Evolutionary conservation across 202 grass and related monocot species (phyloP).

Genomic region (Zizania palustris): DNA sequence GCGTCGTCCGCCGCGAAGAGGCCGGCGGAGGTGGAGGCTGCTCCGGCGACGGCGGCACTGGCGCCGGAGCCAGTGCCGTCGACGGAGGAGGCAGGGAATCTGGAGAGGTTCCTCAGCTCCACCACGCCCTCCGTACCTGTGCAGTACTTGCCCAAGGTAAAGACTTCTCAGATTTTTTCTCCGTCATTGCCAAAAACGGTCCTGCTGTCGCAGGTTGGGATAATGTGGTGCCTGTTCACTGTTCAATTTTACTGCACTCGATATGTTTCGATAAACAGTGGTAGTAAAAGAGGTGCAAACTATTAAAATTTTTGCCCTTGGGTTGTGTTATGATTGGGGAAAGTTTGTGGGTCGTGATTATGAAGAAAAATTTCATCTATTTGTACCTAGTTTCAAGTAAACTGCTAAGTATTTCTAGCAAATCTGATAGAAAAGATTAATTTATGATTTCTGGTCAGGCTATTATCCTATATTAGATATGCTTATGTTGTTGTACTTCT

Average conservation of each 20-base stretch:
- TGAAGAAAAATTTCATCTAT: background rate
- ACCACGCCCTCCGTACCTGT: conserved; percentile 63
- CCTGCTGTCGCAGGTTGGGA: background rate
- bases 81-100: conserved; percentile 46
- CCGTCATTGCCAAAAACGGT: background rate
- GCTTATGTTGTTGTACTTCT: background rate
- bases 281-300: background rate
- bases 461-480: background rate
- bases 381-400: conserved; percentile 12
- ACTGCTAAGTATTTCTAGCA: background rate
- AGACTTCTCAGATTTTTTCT: background rate
- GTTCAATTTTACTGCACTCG: background rate
- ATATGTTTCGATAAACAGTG: background rate
- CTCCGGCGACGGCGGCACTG: background rate
- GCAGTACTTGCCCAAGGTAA: conserved; percentile 64
- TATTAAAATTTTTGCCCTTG: background rate
- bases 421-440: background rate
- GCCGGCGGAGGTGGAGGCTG: background rate
- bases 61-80: background rate
- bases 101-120: conserved; percentile 67
- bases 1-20: background rate
- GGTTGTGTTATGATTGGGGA: background rate
- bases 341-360: conserved; percentile 3
- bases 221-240: background rate
- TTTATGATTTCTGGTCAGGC: background rate